A percentile compares a stretch with the other conserved stretches of the same genome.
phyloP scores from a whole-genome alignment of 1,284 basidiomycete species.

The Papiliotrema fonsecae region DNA sequence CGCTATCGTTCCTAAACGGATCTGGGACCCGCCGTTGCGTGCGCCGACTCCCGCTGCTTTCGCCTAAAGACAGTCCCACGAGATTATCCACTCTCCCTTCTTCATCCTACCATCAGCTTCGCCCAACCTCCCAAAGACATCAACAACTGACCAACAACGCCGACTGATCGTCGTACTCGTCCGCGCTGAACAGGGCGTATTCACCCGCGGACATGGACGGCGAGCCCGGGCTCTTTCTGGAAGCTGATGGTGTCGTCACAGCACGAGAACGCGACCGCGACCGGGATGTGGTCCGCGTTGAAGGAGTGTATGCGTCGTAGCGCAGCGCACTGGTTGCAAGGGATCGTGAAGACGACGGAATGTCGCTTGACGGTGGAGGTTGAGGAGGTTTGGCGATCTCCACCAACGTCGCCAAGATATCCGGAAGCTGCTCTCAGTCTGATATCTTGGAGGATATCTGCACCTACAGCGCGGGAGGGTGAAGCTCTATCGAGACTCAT shows the following conservation, averaged over 20 bases:
- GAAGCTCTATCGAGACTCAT: slow-evolving; percentile 6
- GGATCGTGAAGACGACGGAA: background rate
- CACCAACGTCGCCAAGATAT: slow-evolving; percentile 21
- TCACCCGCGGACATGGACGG: background rate
- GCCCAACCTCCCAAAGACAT: background rate
- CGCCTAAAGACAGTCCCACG: background rate
- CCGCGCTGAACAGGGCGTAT: slow-evolving; percentile 1
- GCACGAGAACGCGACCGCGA: background rate
- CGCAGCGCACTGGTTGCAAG: slow-evolving; percentile 9
- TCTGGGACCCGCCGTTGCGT: background rate
- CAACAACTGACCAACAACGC: background rate
- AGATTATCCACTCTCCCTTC: background rate
- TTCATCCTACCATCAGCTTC: background rate
- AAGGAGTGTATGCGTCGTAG: slow-evolving; percentile 22
- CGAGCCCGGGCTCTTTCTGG: background rate
- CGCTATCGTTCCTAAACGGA: slow-evolving; percentile 1
- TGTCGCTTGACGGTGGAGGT: background rate
- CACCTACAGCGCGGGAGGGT: slow-evolving; percentile 14
- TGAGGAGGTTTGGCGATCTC: slow-evolving; percentile 1
- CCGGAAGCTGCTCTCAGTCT: slow-evolving; percentile 14
- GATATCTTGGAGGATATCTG: too few species aligned
- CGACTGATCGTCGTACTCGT: background rate
- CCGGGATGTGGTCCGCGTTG: background rate
- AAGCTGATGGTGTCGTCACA: background rate
- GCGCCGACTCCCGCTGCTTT: background rate